Base-by-base conservation (phyloP, 192 early-diverging fungal genomes). In the Radiomyces spectabilis region DNA sequence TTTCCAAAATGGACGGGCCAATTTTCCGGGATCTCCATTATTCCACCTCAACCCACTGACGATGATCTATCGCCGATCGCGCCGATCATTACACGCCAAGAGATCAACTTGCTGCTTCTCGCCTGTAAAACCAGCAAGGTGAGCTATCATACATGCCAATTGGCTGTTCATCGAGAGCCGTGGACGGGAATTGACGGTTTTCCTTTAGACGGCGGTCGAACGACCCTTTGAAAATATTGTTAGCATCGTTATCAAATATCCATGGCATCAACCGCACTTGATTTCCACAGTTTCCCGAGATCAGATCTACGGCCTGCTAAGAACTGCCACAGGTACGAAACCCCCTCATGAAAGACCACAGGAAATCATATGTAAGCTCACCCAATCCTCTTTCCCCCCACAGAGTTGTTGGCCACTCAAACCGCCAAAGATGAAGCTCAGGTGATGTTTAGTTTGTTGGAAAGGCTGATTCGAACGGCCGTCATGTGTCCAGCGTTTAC, bases 191-290 rank as follows among this genome's bases (percentile, higher is more conserved):
- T n/a, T n/a, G n/a, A n/a, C n/a, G n/a, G n/a, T n/a, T n/a, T n/a
- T n/a, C n/a, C n/a, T n/a, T n/a, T n/a, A n/a, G n/a, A n/a, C n/a
- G n/a, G n/a, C n/a, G n/a, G n/a, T n/a, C 1, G 82, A 84, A 53
- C 63, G 85, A 10, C 87, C 88, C 15, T 91, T 87, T 66, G 84
- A 89, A 37, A 86, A 82, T 51, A 81, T 91, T n/a, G 75, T 85
- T 26, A 82, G 81, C 0, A 77, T 87, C 31, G n/a, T 91, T 24
- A 53, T 62, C 29, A 91, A 89, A 56, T 76, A 88, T 24, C 85
- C 88, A 10, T 91, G 87, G 85, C 78, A 89, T 47, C 69, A 79
- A 40, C 59, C 78, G 0, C 55, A 84, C 37, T 47, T 72, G 5
- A 72, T 89, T 24, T 55, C 75, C 0, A 81, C 77, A 2, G 48